A percentile compares a stretch with the other conserved stretches of the same genome.
phyloP scores from a whole-genome alignment of 495 filamentous ascomycete species.

The Aspergillus sparsus region DNA sequence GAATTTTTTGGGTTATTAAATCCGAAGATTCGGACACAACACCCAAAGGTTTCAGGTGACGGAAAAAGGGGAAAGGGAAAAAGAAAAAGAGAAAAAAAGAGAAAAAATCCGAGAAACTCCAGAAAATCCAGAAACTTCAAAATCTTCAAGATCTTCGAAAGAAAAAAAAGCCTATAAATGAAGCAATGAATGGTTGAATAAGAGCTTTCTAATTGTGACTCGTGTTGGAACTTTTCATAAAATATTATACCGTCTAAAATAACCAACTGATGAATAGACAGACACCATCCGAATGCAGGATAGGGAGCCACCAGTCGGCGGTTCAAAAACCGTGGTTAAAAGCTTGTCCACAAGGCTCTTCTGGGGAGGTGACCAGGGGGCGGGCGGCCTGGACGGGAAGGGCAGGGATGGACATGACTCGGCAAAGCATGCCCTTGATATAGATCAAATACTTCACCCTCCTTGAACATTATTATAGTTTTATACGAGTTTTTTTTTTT shows the following conservation, averaged over 20 bases:
- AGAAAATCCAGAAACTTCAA: background rate
- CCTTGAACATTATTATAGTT: background rate
- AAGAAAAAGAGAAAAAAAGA: background rate
- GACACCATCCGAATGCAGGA: constrained; percentile 19
- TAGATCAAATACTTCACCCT: constrained; percentile 3
- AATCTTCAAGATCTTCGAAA: too few species aligned
- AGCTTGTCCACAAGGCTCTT: constrained; percentile 32
- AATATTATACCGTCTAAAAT: background rate
- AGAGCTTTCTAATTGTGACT: too few species aligned
- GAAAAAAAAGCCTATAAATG: too few species aligned
- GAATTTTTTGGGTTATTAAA: background rate
- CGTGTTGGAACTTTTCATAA: background rate
- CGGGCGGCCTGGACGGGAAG: constrained; percentile 14
- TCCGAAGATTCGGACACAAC: background rate
- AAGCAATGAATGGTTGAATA: too few species aligned
- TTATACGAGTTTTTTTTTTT: background rate
- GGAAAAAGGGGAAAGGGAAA: background rate
- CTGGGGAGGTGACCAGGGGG: constrained; percentile 19
- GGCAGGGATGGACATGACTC: constrained; percentile 24
- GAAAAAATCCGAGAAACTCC: background rate
- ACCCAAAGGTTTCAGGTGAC: too few species aligned
- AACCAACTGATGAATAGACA: background rate
- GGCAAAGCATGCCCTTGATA: background rate
- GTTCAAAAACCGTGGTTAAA: constrained; percentile 29
- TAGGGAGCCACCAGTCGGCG: constrained; percentile 14